Conservation (phyloP, 345 rosid genomes). For the Sonneratia alba region DNA sequence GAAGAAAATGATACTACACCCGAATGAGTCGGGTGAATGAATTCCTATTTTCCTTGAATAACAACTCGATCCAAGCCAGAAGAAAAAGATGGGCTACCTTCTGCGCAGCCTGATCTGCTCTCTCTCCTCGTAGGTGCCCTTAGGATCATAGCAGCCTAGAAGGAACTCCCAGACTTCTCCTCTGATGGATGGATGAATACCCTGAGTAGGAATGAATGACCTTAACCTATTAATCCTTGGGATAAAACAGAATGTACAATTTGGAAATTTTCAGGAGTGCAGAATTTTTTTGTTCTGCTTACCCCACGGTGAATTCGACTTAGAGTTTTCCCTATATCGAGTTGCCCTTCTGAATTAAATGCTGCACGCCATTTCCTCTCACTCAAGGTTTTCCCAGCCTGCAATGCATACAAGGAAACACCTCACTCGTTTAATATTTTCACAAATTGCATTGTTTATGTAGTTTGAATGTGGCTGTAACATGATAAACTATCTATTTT, state of each 20-base stretch:
- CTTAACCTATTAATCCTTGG: not conserved
- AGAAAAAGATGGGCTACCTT: constrained; percentile 35
- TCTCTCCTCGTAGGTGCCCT: constrained; percentile 84
- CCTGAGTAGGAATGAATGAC: constrained; percentile 25
- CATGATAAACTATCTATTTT: too few relatives aligned
- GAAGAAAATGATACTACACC: too few relatives aligned
- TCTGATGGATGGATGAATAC: constrained; percentile 94
- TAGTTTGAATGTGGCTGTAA: too few relatives aligned
- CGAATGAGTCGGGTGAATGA: too few relatives aligned
- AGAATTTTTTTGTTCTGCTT: constrained; percentile 9
- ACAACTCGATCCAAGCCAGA: not conserved
- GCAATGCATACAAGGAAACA: constrained; percentile 13
- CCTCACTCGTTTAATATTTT: too few relatives aligned
- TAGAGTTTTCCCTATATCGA: constrained; percentile 75
- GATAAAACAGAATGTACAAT: not conserved
- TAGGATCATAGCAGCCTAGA: constrained; percentile 87
- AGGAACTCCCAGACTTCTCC: constrained; percentile 99
- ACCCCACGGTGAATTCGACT: constrained; percentile 80
- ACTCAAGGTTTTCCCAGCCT: constrained; percentile 97
- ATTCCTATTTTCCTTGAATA: too few relatives aligned
- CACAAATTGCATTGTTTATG: too few relatives aligned
- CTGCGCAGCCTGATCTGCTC: constrained; percentile 57
- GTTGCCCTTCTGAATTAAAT: constrained; percentile 59
- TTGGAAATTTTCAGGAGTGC: too few relatives aligned
- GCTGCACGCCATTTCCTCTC: constrained; percentile 92